Conservation (phyloP, 2,329 filamentous ascomycete genomes). For the Colletotrichum nymphaeae region DNA sequence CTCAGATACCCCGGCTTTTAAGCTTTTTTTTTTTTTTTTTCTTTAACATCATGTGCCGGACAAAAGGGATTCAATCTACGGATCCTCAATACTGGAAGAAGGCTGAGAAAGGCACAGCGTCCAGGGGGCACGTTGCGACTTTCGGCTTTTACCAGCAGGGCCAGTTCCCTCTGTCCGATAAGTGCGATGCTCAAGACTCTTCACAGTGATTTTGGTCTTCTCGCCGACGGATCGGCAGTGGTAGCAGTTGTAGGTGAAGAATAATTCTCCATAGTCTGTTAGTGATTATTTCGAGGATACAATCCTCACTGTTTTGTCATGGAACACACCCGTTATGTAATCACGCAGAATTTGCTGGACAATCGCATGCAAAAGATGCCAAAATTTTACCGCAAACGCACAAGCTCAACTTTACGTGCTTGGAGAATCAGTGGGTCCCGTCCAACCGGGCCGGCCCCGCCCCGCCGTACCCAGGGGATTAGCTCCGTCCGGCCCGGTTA, state of each 20-base stretch:
- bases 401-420: background rate
- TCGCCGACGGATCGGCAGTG: background rate
- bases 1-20: background rate
- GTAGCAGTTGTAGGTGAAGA: background rate
- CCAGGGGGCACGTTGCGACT: background rate
- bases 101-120: no score
- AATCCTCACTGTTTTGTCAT: background rate
- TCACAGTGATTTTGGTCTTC: background rate
- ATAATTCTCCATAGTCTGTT: background rate
- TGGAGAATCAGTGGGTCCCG: background rate
- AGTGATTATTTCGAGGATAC: background rate
- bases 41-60: background rate
- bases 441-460: background rate
- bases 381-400: background rate
- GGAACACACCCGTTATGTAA: no score
- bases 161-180: background rate
- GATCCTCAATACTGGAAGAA: no score
- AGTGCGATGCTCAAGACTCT: background rate
- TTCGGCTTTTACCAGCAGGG: background rate
- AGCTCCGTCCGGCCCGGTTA: slow-evolving; percentile 2
- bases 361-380: slow-evolving; percentile 24
- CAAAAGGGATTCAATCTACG: background rate
- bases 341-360: slow-evolving; percentile 27
- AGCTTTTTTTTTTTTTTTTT: background rate
- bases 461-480: no score